These are phyloP conservation scores for Epichloe sp. DNA, from an alignment of 2,329 filamentous ascomycete genomes.

Conservation along the genomic window DNA sequence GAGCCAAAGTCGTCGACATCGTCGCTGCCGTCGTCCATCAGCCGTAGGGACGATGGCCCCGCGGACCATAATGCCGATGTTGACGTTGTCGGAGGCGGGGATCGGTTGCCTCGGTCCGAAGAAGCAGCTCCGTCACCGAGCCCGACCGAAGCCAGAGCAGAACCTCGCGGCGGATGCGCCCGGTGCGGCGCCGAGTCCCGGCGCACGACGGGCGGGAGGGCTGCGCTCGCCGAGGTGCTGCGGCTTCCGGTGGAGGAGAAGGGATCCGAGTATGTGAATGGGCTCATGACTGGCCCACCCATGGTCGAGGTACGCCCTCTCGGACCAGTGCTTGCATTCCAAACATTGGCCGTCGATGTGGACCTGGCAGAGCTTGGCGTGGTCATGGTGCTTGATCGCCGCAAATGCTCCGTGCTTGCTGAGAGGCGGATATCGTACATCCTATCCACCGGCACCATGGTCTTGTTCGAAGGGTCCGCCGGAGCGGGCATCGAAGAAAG, in stretches of 20 bases:
- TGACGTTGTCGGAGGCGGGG: conserved; percentile 8
- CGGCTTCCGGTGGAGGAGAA: conserved; percentile 27
- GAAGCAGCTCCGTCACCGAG: conserved; percentile 8
- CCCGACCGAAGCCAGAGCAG: conserved; percentile 6
- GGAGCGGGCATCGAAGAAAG: conserved; percentile 16
- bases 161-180: conserved; percentile 9
- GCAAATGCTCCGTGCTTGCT: conserved; percentile 64
- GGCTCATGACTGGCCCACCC: conserved; percentile 16
- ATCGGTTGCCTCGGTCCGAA: conserved; percentile 11
- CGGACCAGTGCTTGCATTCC: conserved; percentile 11
- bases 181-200: conserved; percentile 18
- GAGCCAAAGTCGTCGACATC: conserved; percentile 35
- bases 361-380: conserved; percentile 22
- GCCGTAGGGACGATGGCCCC: conserved; percentile 27
- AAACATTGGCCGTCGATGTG: conserved; percentile 20
- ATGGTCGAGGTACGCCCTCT: conserved; percentile 25
- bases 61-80: conserved; percentile 21
- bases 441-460: conserved; percentile 36
- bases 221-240: conserved; percentile 31
- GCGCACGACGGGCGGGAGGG: conserved; percentile 14
- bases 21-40: conserved; percentile 32
- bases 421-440: conserved; percentile 62
- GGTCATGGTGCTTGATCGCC: conserved; percentile 22
- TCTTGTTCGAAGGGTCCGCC: conserved; percentile 10
- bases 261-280: conserved; percentile 28